A percentile compares a stretch with the other conserved stretches of the same genome.
Conservation (phyloP, 345 rosid species). For the Bruguiera sexangula region DNA sequence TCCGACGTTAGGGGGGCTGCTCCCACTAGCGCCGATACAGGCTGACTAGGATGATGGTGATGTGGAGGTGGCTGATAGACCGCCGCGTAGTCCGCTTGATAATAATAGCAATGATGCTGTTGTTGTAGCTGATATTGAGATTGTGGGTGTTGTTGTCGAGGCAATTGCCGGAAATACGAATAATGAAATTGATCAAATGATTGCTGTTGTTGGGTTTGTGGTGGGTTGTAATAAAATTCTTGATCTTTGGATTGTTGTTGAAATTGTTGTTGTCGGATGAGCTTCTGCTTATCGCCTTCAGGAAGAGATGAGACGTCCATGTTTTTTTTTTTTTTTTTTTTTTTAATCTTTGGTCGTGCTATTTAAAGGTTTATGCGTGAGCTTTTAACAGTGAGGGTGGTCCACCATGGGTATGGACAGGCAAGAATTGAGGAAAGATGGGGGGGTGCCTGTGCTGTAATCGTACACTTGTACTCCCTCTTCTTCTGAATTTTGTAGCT, state of each 20-base stretch:
- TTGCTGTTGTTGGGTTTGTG: background rate
- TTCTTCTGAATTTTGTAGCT: too few species aligned
- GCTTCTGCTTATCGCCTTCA: background rate
- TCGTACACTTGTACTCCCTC: too few species aligned
- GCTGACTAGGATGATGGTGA: background rate
- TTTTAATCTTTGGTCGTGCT: too few species aligned
- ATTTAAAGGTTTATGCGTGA: too few species aligned
- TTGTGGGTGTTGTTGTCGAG: conserved; percentile 2
- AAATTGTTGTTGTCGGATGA: background rate
- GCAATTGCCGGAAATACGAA: conserved; percentile 5
- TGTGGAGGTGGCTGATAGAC: background rate
- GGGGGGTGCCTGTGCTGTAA: too few species aligned
- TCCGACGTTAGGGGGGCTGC: background rate
- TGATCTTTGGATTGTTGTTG: background rate
- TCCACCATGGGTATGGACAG: too few species aligned
- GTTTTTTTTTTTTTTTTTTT: too few species aligned
- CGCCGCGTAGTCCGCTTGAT: background rate
- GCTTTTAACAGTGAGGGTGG: too few species aligned
- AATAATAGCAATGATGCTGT: conserved; percentile 6
- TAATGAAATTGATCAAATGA: conserved; percentile 12
- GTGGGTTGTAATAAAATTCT: too few species aligned
- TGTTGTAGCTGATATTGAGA: conserved; percentile 7
- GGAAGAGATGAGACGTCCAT: too few species aligned
- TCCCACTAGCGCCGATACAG: background rate
- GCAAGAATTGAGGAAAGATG: too few species aligned